Percentiles rank a stretch among this genome's conserved stretches.
These are phyloP conservation scores for Rhodotorula sp. DNA, from an alignment of 1,284 basidiomycete species.

Conservation along the genomic window DNA sequence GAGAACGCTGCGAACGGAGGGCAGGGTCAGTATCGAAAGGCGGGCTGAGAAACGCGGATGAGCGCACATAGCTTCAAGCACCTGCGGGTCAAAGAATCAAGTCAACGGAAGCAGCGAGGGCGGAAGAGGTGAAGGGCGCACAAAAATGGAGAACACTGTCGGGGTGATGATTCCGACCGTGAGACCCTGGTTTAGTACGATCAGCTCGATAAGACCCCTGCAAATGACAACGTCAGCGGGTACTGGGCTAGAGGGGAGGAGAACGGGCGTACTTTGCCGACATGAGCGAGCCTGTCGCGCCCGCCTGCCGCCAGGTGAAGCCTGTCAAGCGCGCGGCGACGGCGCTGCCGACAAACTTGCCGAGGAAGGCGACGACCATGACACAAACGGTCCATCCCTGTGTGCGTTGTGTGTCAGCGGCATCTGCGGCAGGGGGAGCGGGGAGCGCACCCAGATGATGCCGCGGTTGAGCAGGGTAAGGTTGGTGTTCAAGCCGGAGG, in stretches of 20 bases:
- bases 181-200: constrained; percentile 54
- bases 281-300: constrained; percentile 87
- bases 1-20: constrained; percentile 35
- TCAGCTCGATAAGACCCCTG: constrained; percentile 57
- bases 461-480: constrained; percentile 28
- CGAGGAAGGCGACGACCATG: constrained; percentile 72
- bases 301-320: constrained; percentile 74
- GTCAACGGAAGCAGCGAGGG: not conserved
- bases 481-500: constrained; percentile 24
- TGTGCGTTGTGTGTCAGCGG: not conserved
- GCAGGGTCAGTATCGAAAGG: not conserved
- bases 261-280: constrained; percentile 54
- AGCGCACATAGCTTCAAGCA: constrained; percentile 50
- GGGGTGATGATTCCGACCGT: constrained; percentile 68
- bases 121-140: not conserved
- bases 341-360: constrained; percentile 74
- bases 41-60: not conserved
- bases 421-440: constrained; percentile 17
- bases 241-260: rapidly evolving
- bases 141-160: constrained; percentile 72
- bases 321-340: constrained; percentile 65
- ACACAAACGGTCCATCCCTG: constrained; percentile 78
- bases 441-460: constrained; percentile 19
- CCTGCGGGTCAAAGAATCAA: not conserved
- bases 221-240: constrained; percentile 1